Evolutionary conservation across 768 basidiomycete genomes (phyloP).

Genomic region (Lentinula sp.): DNA sequence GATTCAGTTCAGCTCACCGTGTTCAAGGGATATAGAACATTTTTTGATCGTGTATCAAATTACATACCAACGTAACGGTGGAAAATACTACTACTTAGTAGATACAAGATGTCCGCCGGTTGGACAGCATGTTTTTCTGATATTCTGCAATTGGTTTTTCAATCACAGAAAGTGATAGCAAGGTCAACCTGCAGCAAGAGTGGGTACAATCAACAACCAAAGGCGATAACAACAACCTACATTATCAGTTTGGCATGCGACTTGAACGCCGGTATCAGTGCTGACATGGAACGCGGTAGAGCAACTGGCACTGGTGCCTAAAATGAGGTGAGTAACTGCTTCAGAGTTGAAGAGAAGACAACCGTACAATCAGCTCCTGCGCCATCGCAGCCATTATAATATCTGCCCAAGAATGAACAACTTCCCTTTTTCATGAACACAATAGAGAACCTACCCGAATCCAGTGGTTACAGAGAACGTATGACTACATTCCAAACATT

Average conservation of each 20-base stretch:
- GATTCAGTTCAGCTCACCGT: too few relatives aligned
- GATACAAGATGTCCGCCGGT: too few relatives aligned
- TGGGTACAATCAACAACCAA: background rate
- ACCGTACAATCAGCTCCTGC: conserved; percentile 20
- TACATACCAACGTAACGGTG: too few relatives aligned
- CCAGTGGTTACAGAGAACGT: conserved; percentile 28
- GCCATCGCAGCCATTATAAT: conserved; percentile 22
- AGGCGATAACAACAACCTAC: conserved; percentile 6
- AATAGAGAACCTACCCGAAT: conserved; percentile 18
- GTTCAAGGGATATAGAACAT: too few relatives aligned
- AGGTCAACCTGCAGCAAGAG: background rate
- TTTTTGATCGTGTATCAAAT: too few relatives aligned
- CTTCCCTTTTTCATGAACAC: background rate
- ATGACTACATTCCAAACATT: conserved; percentile 12
- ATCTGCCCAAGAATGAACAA: conserved; percentile 9
- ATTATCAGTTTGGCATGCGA: conserved; percentile 25
- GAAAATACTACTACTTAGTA: too few relatives aligned
- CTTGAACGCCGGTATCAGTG: conserved; percentile 22
- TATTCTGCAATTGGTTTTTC: background rate
- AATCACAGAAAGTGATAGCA: conserved; percentile 6
- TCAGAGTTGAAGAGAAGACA: background rate
- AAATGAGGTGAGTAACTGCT: background rate
- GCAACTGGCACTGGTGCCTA: conserved; percentile 24
- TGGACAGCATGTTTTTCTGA: background rate
- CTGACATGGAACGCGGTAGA: conserved; percentile 23